Percentiles rank a stretch among this genome's conserved stretches.
phyloP scores from a whole-genome alignment of 257 asterid species.

The Craterostigma plantagineum region DNA sequence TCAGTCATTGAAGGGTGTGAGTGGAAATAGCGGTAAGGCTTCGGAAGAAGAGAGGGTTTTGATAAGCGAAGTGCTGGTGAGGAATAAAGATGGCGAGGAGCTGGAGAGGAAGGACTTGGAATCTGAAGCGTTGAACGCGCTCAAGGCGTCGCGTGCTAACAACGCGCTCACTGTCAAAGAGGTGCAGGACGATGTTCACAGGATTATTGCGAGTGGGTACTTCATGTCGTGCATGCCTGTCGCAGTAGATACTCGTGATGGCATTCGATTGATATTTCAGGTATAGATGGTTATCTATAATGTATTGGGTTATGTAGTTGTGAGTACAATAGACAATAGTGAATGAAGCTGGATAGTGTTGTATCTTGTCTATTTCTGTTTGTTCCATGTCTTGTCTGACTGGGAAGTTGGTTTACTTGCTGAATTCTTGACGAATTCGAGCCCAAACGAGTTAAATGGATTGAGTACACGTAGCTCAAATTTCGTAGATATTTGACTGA shows the following conservation, averaged over 20 bases:
- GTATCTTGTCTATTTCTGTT: no score
- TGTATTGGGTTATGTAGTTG: background rate
- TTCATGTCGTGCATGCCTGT: slow-evolving; percentile 91
- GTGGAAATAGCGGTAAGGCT: slow-evolving; percentile 13
- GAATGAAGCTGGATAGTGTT: background rate
- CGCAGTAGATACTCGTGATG: slow-evolving; percentile 92
- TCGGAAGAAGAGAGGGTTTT: slow-evolving; percentile 80
- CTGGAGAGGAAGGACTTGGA: slow-evolving; percentile 89
- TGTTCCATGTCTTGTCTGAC: no score
- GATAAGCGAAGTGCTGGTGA: slow-evolving; percentile 82
- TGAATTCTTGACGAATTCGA: no score
- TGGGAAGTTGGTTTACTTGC: no score
- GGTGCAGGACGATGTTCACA: slow-evolving; percentile 91
- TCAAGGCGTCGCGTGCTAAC: slow-evolving; percentile 80
- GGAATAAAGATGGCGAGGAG: slow-evolving; percentile 87
- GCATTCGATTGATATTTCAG: slow-evolving; percentile 86
- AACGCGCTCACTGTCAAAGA: slow-evolving; percentile 84
- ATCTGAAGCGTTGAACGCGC: slow-evolving; percentile 59
- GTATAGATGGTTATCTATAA: slow-evolving; percentile 13
- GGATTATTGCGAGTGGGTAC: slow-evolving; percentile 81
- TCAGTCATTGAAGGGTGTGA: slow-evolving; percentile 16
- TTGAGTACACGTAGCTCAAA: no score
- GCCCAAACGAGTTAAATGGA: no score
- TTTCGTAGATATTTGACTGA: no score
- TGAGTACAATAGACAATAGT: no score